Evolutionary conservation across 306 rosid genomes (phyloP), one percentile per base, ranked within the genome.

Genomic region (Castanea sativa): DNA sequence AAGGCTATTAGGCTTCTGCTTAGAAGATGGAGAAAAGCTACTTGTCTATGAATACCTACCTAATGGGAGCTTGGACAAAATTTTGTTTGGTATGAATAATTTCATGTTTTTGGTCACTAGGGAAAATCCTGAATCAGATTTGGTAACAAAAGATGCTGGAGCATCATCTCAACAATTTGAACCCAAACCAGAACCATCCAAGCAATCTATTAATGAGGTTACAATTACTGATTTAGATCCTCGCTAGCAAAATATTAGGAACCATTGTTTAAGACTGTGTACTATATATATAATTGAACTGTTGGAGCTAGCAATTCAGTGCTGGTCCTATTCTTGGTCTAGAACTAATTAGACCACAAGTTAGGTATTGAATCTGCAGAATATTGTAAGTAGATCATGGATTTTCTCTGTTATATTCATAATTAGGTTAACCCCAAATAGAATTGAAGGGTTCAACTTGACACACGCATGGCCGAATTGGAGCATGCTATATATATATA

Each of bases 11-110:
- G 85, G 81, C 61, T 72, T 82, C 81, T 82, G 85, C 78, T 75
- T 64, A 52, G 86, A 83, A 74, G 83, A 78, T 58, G 69, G 35
- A 74, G 86, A 83, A 64, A 83, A 74, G 73, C 74, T 83, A 72
- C 83, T 83, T 57, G 77, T 83, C 19, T 74, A 83, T 75, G 86
- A 83, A 78, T 78, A 57, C 74, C 74, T 82, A 52, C 78, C 71
- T 30, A 82, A 76, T 15, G 81, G 81, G 33, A 82, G 81, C 78
- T 77, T 55, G 75, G 85, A 83, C 76, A 60, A 74, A 70, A 59
- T 83, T 23, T 69, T 83, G 53, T 78, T 78, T 74, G 83, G 86
- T 78, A 53, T 19, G 53, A 25, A 38, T 57, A 3, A 30, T n/a
- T 25, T 56, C 45, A 38, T 7, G 45, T 38, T 2, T 69, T 83